phyloP scores from a whole-genome alignment of 148 eudicot species.

The Polygonum aviculare region DNA sequence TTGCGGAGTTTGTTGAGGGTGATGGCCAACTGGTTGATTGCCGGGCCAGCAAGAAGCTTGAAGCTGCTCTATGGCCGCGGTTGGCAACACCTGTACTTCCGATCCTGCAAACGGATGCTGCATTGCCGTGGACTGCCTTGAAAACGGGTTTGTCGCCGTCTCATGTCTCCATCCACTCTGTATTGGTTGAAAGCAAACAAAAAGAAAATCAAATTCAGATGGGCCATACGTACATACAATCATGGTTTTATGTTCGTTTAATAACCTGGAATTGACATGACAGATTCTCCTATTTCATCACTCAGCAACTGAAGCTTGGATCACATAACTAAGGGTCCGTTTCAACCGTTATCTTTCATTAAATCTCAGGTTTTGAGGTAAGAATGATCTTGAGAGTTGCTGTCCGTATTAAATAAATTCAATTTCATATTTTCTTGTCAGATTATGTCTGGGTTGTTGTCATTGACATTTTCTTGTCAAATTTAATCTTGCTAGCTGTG shows the following conservation, averaged over 20 bases:
- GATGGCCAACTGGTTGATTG: background rate
- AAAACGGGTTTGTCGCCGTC: conserved; percentile 57
- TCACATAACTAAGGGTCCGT: background rate
- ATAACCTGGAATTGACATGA: background rate
- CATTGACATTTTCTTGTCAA: no score
- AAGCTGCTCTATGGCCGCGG: background rate
- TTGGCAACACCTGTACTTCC: background rate
- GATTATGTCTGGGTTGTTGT: background rate
- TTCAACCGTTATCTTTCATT: background rate
- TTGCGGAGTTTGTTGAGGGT: background rate
- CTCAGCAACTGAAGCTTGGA: background rate
- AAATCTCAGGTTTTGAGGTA: background rate
- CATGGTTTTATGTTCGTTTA: background rate
- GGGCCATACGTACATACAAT: background rate
- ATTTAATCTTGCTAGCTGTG: background rate
- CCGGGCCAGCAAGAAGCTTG: background rate
- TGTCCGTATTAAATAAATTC: background rate
- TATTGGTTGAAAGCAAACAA: background rate
- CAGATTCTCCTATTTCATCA: background rate
- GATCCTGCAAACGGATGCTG: conserved; percentile 11
- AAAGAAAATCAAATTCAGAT: conserved; percentile 2
- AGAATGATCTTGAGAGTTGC: no score
- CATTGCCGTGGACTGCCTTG: conserved; percentile 25
- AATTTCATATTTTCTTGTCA: background rate
- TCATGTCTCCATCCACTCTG: conserved; percentile 68